These are phyloP conservation scores for Cronartium quercuum DNA, from an alignment of 1,284 basidiomycete species.

Conservation along the genomic window DNA sequence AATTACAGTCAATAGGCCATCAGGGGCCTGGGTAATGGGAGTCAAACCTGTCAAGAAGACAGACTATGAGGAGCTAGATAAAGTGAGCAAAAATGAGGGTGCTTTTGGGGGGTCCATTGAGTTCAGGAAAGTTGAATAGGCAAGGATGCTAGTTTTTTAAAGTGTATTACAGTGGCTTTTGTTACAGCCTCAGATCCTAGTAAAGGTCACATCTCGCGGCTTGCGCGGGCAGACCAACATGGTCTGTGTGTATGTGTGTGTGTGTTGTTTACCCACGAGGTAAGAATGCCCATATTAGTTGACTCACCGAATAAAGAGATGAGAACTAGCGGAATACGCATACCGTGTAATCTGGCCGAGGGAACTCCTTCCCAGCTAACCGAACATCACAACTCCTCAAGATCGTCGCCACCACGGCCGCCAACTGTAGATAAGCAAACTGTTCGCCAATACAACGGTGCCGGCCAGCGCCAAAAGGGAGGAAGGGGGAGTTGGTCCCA, in stretches of 20 bases:
- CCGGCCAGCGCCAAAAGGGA: conserved; percentile 87
- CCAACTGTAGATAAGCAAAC: conserved; percentile 93
- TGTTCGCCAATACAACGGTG: conserved; percentile 94
- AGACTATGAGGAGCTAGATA: too few relatives aligned
- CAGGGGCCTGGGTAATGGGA: too few relatives aligned
- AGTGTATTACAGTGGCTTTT: too few relatives aligned
- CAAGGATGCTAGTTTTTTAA: too few relatives aligned
- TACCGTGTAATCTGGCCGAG: conserved; percentile 82
- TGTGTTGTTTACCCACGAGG: not conserved
- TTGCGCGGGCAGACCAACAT: conserved; percentile 65
- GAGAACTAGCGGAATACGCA: conserved; percentile 47
- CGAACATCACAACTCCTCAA: conserved; percentile 70
- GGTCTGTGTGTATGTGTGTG: conserved; percentile 54
- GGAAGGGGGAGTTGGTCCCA: conserved; percentile 52
- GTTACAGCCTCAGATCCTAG: too few relatives aligned
- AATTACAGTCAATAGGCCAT: too few relatives aligned
- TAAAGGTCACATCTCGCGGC: conserved; percentile 54
- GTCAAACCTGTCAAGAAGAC: too few relatives aligned
- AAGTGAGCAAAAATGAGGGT: too few relatives aligned
- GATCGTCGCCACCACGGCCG: conserved; percentile 72
- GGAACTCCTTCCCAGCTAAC: conserved; percentile 60
- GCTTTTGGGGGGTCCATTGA: too few relatives aligned
- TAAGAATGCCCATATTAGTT: not conserved
- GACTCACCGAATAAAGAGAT: conserved; percentile 41
- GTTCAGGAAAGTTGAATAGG: too few relatives aligned